Conservation (phyloP, 1,284 basidiomycete species). For the Naganishia sp. region DNA sequence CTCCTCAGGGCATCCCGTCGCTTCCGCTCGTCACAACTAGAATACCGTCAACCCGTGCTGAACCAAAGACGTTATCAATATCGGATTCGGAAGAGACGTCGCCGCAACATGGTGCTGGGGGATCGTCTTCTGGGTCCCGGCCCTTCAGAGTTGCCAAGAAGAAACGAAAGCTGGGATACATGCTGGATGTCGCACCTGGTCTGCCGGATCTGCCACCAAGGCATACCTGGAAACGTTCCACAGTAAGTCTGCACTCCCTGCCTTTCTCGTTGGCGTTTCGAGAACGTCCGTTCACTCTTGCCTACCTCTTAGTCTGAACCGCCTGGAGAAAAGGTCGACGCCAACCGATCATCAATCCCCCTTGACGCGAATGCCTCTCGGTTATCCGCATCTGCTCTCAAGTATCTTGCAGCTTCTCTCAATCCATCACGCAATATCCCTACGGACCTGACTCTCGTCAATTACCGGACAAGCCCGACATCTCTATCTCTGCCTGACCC, state of each 20-base stretch:
- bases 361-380: slow-evolving; percentile 1
- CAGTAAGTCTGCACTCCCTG: background rate
- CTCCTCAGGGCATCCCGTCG: slow-evolving; percentile 6
- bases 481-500: background rate
- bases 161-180: slow-evolving; percentile 24
- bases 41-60: background rate
- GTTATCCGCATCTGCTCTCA: slow-evolving; percentile 14
- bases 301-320: slow-evolving; percentile 6
- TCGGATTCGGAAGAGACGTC: slow-evolving; percentile 11
- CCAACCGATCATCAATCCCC: background rate
- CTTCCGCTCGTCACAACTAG: slow-evolving; percentile 7
- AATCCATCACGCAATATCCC: slow-evolving; percentile 17
- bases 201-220: slow-evolving; percentile 21
- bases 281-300: background rate
- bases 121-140: background rate
- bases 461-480: background rate
- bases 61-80: slow-evolving; percentile 12
- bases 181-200: slow-evolving; percentile 19
- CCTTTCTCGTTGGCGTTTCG: background rate
- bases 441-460: slow-evolving; percentile 14
- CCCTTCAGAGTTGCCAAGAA: slow-evolving; percentile 18
- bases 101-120: background rate
- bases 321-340: background rate
- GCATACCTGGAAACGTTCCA: slow-evolving; percentile 25
- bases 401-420: slow-evolving; percentile 19